Evolutionary conservation across 148 eudicot species (phyloP), one percentile per base, ranked within the genome.

Genomic region (Selenicereus undatus): DNA sequence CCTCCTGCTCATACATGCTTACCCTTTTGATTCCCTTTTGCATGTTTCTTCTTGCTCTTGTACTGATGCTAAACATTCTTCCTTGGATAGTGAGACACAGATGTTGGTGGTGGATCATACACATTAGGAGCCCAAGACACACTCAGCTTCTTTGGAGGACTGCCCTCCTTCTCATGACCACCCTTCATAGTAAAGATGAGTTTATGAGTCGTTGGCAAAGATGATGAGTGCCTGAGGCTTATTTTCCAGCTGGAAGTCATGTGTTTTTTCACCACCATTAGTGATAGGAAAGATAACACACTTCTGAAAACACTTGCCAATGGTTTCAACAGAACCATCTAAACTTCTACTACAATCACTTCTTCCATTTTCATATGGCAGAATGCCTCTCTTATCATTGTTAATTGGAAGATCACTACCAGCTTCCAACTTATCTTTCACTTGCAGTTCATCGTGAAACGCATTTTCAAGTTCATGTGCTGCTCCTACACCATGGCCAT

Each of bases 81-180:
- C 81, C 86, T 79, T 50, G 89, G 91, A n/a, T 84, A 74, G 64
- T 89, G 91, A 73, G 96, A 91, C 8, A 89, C 78, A 42, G 98
- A 77, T 35, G 97, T 83, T 3, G 98, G 94, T 64, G 81, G 82
- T 4, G 98, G 98, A 80, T 95, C 98, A 60, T 93, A 95, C 74
- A 95, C 98, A 71, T 95, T 97, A 52, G 98, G 92, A 14, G 94
- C 97, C 98, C 98, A 95, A 14, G 91, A 87, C 71, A 95, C 97
- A n/a, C 85, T 88, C 73, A 88, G 84, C 81, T 85, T 89, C 88
- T 71, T 88, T 5, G 79, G 82, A 69, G 91, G 89, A 20, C 58
- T 75, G 24, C 94, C 97, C 73, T 78, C 87, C 85, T 90, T 93
- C 85, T 92, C 98, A 60, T 94, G 97, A 83, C 88, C 86, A 62